A percentile compares a stretch with the other conserved stretches of the same genome.
Conservation (phyloP, 768 basidiomycete species). For the Lactarius indigo region DNA sequence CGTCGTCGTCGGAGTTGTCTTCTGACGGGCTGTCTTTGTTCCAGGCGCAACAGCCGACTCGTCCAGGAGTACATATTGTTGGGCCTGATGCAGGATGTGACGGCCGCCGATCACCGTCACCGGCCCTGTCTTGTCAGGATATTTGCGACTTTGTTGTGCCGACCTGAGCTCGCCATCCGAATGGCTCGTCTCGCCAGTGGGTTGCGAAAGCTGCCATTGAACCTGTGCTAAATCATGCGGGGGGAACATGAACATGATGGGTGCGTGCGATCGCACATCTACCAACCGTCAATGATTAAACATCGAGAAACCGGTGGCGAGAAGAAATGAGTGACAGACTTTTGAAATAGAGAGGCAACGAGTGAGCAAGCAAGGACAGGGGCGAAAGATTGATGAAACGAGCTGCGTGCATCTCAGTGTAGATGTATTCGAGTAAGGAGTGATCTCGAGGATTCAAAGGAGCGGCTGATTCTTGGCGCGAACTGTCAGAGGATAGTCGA, state of each 20-base stretch:
- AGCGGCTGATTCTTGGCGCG: background rate
- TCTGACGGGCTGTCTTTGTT: slow-evolving; percentile 32
- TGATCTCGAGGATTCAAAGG: slow-evolving; percentile 62
- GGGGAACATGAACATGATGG: slow-evolving; percentile 58
- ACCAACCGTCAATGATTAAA: background rate
- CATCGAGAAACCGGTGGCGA: background rate
- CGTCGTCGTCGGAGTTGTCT: slow-evolving; percentile 4
- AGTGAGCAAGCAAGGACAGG: slow-evolving; percentile 55
- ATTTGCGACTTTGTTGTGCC: background rate
- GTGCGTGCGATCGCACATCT: slow-evolving; percentile 68
- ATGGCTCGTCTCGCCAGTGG: background rate
- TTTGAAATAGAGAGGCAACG: slow-evolving; percentile 57
- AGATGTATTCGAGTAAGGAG: slow-evolving; percentile 57
- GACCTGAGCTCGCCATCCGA: background rate
- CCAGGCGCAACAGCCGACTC: slow-evolving; percentile 37
- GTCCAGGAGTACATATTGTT: slow-evolving; percentile 48
- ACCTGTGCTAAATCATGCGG: slow-evolving; percentile 32
- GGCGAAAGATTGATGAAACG: slow-evolving; percentile 68
- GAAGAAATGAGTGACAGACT: slow-evolving; percentile 38
- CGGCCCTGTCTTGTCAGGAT: background rate
- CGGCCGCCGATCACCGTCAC: slow-evolving; percentile 7
- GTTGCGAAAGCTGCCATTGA: background rate
- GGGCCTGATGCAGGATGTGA: slow-evolving; percentile 27
- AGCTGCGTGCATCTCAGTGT: slow-evolving; percentile 62
- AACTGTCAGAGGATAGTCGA: background rate